These are phyloP conservation scores for Linderniella brevidens DNA, from an alignment of 257 asterid genomes.

Conservation along the genomic window DNA sequence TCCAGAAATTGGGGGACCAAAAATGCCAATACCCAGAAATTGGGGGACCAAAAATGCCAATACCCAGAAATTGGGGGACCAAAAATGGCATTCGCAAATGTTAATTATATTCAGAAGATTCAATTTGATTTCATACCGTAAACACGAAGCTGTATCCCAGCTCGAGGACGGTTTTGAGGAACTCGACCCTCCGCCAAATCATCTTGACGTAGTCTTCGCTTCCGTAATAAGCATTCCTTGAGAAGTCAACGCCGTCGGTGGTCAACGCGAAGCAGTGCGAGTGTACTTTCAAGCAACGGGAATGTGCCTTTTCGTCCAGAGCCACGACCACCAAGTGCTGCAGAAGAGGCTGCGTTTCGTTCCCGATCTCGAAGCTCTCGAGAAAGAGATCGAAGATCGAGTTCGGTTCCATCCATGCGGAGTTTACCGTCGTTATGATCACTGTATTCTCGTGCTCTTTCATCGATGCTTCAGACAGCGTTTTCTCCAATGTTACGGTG, in stretches of 20 bases:
- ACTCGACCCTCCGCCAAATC: constrained; percentile 27
- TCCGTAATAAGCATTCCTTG: constrained; percentile 20
- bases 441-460: constrained; percentile 14
- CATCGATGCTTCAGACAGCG: constrained; percentile 12
- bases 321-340: constrained; percentile 24
- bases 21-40: too few species aligned
- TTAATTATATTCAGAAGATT: not conserved
- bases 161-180: constrained; percentile 19
- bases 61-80: too few species aligned
- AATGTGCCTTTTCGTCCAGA: constrained; percentile 21
- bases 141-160: constrained; percentile 25
- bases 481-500: not conserved
- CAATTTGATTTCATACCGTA: constrained; percentile 7
- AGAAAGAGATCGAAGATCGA: constrained; percentile 25
- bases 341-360: constrained; percentile 16
- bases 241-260: constrained; percentile 19
- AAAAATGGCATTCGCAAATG: too few species aligned
- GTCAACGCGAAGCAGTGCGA: constrained; percentile 16
- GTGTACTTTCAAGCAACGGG: constrained; percentile 10
- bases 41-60: too few species aligned
- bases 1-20: too few species aligned
- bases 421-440: constrained; percentile 23
- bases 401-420: constrained; percentile 22
- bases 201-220: constrained; percentile 18
- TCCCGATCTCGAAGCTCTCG: constrained; percentile 27